Base-by-base conservation (phyloP, 73 alveolate species). In the Effrenium voratum region DNA sequence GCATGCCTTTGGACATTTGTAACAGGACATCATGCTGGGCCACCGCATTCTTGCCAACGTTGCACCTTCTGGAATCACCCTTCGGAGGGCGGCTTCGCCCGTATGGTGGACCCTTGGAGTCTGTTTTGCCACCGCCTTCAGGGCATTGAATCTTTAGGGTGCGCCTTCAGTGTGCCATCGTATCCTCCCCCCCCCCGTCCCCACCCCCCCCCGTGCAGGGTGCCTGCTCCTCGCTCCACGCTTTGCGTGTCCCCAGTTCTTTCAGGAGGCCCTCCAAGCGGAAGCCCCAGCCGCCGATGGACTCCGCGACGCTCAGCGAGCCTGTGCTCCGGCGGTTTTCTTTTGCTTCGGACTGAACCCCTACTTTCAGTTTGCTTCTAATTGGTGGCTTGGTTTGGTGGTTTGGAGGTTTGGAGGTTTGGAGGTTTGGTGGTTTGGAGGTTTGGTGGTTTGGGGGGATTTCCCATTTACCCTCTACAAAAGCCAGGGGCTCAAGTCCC, bases 231-330 rank as follows among this genome's bases (percentile, higher is more conserved):
- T 70, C 94, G n/a, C 84, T 86, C 94, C 94, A 86, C 41, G 44
- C 2, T 34, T 86, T 86, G 55, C 68, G 60, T 4, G 15, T 32
- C 50, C 87, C 97, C 81, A 41, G 82, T n/a, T 41, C 97, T 57
- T 10, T 77, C 47, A 90, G 38, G 43, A 90, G 45, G 30, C 68
- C 87, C 52, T 66, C 88, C 66, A 90, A 24, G 40, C 87, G 32
- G 80, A 90, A 90, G 75, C 97, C 86, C 84, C 87, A 90, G 34
- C 94, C 86, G 43, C 96, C 96, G 32, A 90, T 63, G 75, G 96
- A 73, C 70, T 92, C 98, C 0, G 98, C 98, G 4, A 92, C 98
- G 47, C 98, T 92, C 52, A 92, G 81, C 6, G 98, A 92, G 66
- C 98, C 98, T 40, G n/a, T n/a, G n/a, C n/a, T n/a, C n/a, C n/a